These are phyloP conservation scores for Fragaria vesca DNA, from an alignment of 306 rosid species.

Conservation along the genomic window DNA sequence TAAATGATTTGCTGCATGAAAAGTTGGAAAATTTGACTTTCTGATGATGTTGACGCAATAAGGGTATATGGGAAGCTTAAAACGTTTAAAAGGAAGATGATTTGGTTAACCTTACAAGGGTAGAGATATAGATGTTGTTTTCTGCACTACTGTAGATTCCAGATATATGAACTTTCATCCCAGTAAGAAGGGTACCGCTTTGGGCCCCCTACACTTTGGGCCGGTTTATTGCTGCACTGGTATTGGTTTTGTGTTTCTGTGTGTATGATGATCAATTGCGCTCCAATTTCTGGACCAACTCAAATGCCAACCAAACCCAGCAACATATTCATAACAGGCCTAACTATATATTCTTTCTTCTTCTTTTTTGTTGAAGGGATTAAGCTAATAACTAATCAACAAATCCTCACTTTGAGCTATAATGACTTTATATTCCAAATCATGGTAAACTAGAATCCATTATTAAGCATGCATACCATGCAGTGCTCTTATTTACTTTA, in stretches of 20 bases:
- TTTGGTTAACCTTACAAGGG: not conserved
- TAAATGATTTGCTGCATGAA: conserved; percentile 19
- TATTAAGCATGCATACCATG: conserved; percentile 8
- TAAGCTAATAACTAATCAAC: not conserved
- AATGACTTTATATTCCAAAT: not conserved
- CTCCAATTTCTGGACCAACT: not conserved
- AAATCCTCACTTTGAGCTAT: not conserved
- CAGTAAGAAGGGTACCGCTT: not conserved
- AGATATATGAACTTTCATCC: not conserved
- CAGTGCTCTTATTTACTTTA: not conserved
- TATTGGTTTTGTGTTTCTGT: not conserved
- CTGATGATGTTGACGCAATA: not conserved
- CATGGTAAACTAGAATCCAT: conserved; percentile 4
- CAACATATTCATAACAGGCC: not conserved
- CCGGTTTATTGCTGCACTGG: not conserved
- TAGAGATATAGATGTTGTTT: not conserved
- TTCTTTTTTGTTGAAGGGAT: not conserved
- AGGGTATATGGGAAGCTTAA: not conserved
- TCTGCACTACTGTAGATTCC: not conserved
- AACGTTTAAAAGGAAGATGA: not conserved
- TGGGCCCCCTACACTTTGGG: not conserved
- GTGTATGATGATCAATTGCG: not conserved
- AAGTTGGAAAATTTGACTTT: conserved; percentile 24
- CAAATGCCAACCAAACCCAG: not conserved
- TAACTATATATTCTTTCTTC: not conserved